These are phyloP conservation scores for Chenopodium formosanum DNA, from an alignment of 148 eudicot genomes.

Conservation along the genomic window DNA sequence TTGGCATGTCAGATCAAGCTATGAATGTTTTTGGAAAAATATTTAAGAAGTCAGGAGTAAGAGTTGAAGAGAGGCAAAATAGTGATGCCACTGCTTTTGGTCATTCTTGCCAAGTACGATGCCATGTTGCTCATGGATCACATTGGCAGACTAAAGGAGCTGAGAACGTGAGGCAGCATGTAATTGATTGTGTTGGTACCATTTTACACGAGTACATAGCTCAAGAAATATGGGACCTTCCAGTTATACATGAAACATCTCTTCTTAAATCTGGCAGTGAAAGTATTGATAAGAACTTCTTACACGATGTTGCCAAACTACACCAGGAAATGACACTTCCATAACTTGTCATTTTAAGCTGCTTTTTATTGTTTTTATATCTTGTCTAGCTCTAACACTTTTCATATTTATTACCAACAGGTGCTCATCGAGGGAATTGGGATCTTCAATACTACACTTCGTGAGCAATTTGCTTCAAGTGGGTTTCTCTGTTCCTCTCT, in stretches of 20 bases:
- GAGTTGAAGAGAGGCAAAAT: slow-evolving; percentile 26
- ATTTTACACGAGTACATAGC: slow-evolving; percentile 77
- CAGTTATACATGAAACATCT: slow-evolving; percentile 49
- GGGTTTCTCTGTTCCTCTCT: slow-evolving; percentile 87
- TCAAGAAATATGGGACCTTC: slow-evolving; percentile 85
- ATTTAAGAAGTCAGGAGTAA: slow-evolving; percentile 40
- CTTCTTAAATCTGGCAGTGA: slow-evolving; percentile 44
- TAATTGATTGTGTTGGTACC: slow-evolving; percentile 66
- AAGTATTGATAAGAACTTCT: slow-evolving; percentile 54
- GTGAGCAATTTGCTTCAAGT: slow-evolving; percentile 60
- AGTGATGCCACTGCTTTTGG: slow-evolving; percentile 20
- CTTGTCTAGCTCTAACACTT: slow-evolving; percentile 4
- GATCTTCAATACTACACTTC: slow-evolving; percentile 69
- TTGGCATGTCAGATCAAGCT: slow-evolving; percentile 74
- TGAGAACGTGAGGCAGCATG: slow-evolving; percentile 40
- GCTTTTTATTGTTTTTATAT: slow-evolving; percentile 6
- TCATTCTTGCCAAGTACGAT: slow-evolving; percentile 15
- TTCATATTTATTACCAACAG: slow-evolving; percentile 42
- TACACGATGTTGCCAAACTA: slow-evolving; percentile 70
- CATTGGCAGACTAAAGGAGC: slow-evolving; percentile 42
- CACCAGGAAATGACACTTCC: slow-evolving; percentile 55
- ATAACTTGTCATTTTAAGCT: slow-evolving; percentile 13
- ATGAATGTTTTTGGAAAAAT: slow-evolving; percentile 39
- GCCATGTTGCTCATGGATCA: slow-evolving; percentile 29
- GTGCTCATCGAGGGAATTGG: slow-evolving; percentile 89